Percentiles rank a stretch among this genome's conserved stretches.
Evolutionary conservation across 331 rosid species (phyloP).

Genomic region (Arachis monticola): DNA sequence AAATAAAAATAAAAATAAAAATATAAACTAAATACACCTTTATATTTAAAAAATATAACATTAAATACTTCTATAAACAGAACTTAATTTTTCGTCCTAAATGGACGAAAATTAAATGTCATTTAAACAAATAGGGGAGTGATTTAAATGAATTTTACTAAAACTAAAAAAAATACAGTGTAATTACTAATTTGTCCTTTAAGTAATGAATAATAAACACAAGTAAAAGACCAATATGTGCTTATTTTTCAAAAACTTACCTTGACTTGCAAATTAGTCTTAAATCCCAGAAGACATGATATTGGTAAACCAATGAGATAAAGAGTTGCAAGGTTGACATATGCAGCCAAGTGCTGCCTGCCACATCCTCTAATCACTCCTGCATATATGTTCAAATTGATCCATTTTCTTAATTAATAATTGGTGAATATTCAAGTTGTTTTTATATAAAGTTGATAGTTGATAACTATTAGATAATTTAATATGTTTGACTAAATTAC

Average conservation of each 20-base stretch:
- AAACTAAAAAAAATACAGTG: neutral
- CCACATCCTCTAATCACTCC: conserved; percentile 91
- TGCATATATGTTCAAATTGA: conserved; percentile 26
- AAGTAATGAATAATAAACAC: neutral
- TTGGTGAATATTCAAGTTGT: too few relatives aligned
- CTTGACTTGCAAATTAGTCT: conserved; percentile 56
- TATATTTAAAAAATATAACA: too few relatives aligned
- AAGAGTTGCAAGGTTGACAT: conserved; percentile 61
- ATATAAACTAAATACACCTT: too few relatives aligned
- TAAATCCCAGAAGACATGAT: conserved; percentile 62
- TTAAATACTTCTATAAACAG: too few relatives aligned
- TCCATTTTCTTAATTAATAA: too few relatives aligned
- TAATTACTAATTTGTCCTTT: neutral
- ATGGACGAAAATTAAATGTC: too few relatives aligned
- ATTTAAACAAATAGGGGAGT: too few relatives aligned
- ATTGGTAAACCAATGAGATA: conserved; percentile 69
- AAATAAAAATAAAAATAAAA: too few relatives aligned
- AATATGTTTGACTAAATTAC: too few relatives aligned
- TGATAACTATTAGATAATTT: too few relatives aligned
- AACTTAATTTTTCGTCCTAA: too few relatives aligned
- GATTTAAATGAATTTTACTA: neutral
- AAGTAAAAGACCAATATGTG: neutral
- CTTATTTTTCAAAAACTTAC: conserved; percentile 33
- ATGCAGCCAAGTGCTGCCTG: conserved; percentile 69
- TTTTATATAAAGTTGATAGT: too few relatives aligned